These are phyloP conservation scores for Clathrus columnatus DNA, from an alignment of 768 basidiomycete species.

Conservation along the genomic window DNA sequence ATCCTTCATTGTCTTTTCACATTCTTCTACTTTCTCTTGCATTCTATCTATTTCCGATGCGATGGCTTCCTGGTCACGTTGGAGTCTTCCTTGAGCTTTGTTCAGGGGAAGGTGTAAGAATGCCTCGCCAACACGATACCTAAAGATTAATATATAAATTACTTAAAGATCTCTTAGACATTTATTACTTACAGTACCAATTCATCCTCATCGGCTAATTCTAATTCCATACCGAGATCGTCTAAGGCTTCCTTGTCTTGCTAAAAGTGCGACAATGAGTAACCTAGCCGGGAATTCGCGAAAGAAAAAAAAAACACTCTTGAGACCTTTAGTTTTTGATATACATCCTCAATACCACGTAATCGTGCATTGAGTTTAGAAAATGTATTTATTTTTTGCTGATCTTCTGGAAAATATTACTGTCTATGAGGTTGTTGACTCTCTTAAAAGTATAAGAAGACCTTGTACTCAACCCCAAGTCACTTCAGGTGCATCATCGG, in stretches of 20 bases:
- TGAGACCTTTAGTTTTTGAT: slow-evolving; percentile 74
- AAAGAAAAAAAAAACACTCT: slow-evolving; percentile 12
- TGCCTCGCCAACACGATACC: slow-evolving; percentile 85
- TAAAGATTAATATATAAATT: slow-evolving; percentile 21
- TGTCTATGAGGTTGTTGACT: background rate
- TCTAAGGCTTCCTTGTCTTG: slow-evolving; percentile 93
- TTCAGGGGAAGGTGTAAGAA: slow-evolving; percentile 72
- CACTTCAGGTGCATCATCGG: slow-evolving; percentile 65
- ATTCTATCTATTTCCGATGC: slow-evolving; percentile 46
- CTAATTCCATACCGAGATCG: slow-evolving; percentile 79
- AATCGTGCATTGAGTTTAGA: slow-evolving; percentile 84
- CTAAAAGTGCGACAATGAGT: slow-evolving; percentile 31
- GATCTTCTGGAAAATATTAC: slow-evolving; percentile 52
- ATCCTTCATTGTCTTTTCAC: slow-evolving; percentile 68
- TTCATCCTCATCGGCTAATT: slow-evolving; percentile 81
- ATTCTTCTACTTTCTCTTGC: slow-evolving; percentile 46
- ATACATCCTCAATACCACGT: slow-evolving; percentile 59
- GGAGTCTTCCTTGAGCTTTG: slow-evolving; percentile 63
- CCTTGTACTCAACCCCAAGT: slow-evolving; percentile 60
- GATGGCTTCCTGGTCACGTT: slow-evolving; percentile 55
- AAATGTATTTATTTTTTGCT: slow-evolving; percentile 85
- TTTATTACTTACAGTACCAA: slow-evolving; percentile 52
- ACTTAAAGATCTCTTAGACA: background rate
- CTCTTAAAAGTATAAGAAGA: slow-evolving; percentile 1
- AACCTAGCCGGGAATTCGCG: background rate